These are phyloP conservation scores for Pseudopithomyces maydicus DNA, from an alignment of 2,329 filamentous ascomycete species.

Conservation along the genomic window DNA sequence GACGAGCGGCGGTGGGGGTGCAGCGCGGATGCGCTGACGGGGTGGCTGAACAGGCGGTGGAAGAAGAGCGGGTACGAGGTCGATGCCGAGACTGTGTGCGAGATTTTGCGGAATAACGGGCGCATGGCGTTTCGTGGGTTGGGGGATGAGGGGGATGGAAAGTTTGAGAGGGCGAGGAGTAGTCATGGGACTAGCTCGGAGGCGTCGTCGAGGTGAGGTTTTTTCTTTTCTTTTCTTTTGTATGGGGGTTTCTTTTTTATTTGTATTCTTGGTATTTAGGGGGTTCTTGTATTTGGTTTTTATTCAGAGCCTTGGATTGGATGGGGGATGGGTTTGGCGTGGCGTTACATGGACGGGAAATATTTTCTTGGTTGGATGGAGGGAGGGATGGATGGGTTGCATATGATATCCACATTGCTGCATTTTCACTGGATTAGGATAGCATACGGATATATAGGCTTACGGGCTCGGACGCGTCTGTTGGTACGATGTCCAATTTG, in stretches of 20 bases:
- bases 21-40: constrained; percentile 37
- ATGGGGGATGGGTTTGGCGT: background rate
- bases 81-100: constrained; percentile 41
- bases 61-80: constrained; percentile 41
- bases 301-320: background rate
- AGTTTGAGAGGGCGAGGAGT: constrained; percentile 26
- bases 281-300: background rate
- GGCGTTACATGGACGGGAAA: background rate
- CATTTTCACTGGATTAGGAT: background rate
- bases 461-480: too few relatives aligned
- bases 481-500: background rate
- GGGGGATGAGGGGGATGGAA: constrained; percentile 40
- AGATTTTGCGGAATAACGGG: constrained; percentile 41
- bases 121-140: constrained; percentile 41
- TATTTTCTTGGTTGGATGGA: background rate
- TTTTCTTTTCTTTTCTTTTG: background rate
- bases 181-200: background rate
- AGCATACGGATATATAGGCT: background rate
- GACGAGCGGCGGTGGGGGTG: constrained; percentile 39
- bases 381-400: background rate
- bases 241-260: background rate
- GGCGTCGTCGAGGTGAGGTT: background rate
- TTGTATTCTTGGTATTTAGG: background rate
- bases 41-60: constrained; percentile 43
- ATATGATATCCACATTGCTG: constrained; percentile 6